Conservation (phyloP, 1,284 basidiomycete genomes). For the Athelia sp. region DNA sequence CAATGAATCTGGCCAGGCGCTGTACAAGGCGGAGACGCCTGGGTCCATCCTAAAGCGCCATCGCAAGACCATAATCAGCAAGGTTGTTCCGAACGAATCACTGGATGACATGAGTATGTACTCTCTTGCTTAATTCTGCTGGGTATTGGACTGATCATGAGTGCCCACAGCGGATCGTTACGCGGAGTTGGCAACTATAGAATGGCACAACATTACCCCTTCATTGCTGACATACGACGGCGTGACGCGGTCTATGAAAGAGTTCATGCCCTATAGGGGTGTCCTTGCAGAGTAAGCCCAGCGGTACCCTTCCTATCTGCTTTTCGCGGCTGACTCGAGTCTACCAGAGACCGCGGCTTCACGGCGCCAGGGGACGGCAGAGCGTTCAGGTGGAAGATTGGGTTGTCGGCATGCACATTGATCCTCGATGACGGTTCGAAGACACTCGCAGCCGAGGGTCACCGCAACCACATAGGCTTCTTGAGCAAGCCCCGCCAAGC, state of each 20-base stretch:
- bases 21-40: constrained; percentile 22
- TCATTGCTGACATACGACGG: constrained; percentile 20
- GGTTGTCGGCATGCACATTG: constrained; percentile 15
- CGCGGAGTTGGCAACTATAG: constrained; percentile 21
- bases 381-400: constrained; percentile 30
- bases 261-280: constrained; percentile 17
- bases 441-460: constrained; percentile 22
- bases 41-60: constrained; percentile 5
- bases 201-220: constrained; percentile 20
- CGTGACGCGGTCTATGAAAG: constrained; percentile 15
- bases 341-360: constrained; percentile 24
- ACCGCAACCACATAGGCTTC: constrained; percentile 13
- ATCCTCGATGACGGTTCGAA: constrained; percentile 16
- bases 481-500: constrained; percentile 14
- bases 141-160: no score
- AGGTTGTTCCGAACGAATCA: constrained; percentile 12
- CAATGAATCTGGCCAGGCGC: constrained; percentile 19
- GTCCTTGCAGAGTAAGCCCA: constrained; percentile 15
- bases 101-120: constrained; percentile 6
- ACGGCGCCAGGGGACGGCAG: constrained; percentile 24
- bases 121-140: constrained; percentile 2
- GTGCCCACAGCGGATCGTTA: no score
- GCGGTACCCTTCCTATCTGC: constrained; percentile 16
- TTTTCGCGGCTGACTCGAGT: no score
- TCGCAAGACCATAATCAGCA: constrained; percentile 12